phyloP scores from a whole-genome alignment of 2,329 filamentous ascomycete genomes.

The Colletotrichum higginsianum region DNA sequence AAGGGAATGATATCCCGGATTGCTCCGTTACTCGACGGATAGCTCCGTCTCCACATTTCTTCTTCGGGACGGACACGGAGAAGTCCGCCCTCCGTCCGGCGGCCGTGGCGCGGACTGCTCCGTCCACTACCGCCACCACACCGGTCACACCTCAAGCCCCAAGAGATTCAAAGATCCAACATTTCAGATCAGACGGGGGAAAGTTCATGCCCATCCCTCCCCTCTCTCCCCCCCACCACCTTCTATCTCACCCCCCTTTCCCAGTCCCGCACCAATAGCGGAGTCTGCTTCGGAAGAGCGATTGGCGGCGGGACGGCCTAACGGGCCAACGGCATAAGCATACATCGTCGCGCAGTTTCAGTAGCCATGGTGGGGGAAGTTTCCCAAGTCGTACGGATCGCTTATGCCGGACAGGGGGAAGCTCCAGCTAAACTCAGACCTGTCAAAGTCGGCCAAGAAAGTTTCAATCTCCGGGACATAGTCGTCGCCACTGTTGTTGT shows the following conservation, averaged over 20 bases:
- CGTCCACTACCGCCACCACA: neutral
- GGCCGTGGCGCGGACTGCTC: slow-evolving; percentile 9
- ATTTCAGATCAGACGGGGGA: too few species aligned
- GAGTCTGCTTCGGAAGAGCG: neutral
- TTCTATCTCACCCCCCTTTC: neutral
- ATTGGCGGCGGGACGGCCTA: too few species aligned
- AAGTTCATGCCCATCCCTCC: too few species aligned
- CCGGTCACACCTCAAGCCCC: neutral
- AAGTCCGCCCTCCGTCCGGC: neutral
- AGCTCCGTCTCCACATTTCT: slow-evolving; percentile 3
- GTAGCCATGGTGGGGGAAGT: slow-evolving; percentile 15
- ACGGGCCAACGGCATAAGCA: too few species aligned
- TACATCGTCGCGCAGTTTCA: neutral
- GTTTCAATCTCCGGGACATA: slow-evolving; percentile 37
- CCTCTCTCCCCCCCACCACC: neutral
- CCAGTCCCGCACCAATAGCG: neutral
- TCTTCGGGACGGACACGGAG: slow-evolving; percentile 4
- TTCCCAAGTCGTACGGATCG: slow-evolving; percentile 19
- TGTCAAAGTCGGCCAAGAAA: slow-evolving; percentile 40
- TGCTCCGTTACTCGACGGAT: neutral
- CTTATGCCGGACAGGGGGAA: slow-evolving; percentile 31
- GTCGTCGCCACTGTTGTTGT: neutral
- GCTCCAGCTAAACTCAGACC: slow-evolving; percentile 41
- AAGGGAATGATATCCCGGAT: too few species aligned
- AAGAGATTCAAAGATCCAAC: too few species aligned